Conservation (phyloP, 1,139 yeast species). For the Wickerhamomyces sp. region DNA sequence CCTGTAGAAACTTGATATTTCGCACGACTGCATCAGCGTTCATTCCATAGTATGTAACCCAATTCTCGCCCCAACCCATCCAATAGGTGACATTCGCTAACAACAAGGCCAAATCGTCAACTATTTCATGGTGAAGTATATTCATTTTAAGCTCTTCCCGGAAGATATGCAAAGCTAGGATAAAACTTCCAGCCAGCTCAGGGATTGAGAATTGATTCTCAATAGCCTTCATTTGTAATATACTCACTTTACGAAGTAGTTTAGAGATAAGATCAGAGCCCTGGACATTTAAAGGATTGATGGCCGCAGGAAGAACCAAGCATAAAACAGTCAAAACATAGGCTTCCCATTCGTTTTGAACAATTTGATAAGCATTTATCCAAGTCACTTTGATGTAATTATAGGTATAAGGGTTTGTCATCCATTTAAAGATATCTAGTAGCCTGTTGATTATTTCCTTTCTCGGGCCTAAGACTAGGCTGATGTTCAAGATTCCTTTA, state of each 20-base stretch:
- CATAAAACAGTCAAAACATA: constrained; percentile 50
- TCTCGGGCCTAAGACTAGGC: constrained; percentile 44
- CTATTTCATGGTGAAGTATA: constrained; percentile 36
- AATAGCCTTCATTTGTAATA: constrained; percentile 16
- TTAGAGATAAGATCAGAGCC: constrained; percentile 16
- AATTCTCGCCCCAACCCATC: constrained; percentile 72
- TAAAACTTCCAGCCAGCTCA: constrained; percentile 57
- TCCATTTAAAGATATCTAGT: constrained; percentile 44
- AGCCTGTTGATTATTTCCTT: constrained; percentile 39
- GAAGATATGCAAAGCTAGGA: constrained; percentile 66
- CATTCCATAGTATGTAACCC: constrained; percentile 55
- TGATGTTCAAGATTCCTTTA: constrained; percentile 24
- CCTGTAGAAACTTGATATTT: constrained; percentile 35
- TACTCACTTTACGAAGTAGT: constrained; percentile 9
- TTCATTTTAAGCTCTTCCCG: constrained; percentile 72
- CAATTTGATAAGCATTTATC: constrained; percentile 51
- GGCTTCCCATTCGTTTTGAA: constrained; percentile 54
- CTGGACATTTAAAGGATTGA: constrained; percentile 8
- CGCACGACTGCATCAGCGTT: constrained; percentile 24
- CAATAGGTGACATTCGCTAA: constrained; percentile 59
- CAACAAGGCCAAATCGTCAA: constrained; percentile 43
- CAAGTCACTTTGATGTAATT: constrained; percentile 60
- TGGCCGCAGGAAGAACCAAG: constrained; percentile 39
- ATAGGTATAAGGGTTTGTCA: constrained; percentile 55
- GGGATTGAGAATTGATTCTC: constrained; percentile 28